Base-by-base conservation (phyloP, 345 rosid genomes). In the Sisymbrium altissimum region DNA sequence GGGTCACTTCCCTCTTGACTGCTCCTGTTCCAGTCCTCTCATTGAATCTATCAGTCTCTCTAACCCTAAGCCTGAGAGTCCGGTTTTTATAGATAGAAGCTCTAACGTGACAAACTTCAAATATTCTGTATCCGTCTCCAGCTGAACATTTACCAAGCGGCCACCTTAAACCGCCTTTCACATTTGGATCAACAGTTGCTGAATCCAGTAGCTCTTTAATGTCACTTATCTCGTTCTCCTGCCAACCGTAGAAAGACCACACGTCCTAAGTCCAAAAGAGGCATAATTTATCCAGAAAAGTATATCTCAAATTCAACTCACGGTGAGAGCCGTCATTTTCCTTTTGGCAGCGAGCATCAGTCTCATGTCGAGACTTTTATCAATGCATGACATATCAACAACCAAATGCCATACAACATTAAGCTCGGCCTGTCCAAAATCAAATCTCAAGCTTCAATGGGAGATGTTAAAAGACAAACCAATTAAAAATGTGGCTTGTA, bases 121-220 rank as follows among this genome's bases (percentile, higher is more conserved):
- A 29, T 9, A 85, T 76, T 17, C 39, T 59, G 67, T 67, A 86
- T 77, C 88, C 81, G 49, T 83, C 66, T 12, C 64, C 83, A 7
- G 83, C 80, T 44, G 78, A 66, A 64, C 72, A 32, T 82, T 76
- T 80, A 48, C 83, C 86, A 27, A 81, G 7, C 6, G 85, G 83
- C 96, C 95, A 88, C 76, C 85, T 84, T 68, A 90, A 64, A 36
- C 97, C 91, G 17, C 96, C 95, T 75, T 86, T 88, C 75, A 73
- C 84, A 46, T 75, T 80, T 10, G 86, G 79, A 80, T 88, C 93
- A 70, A 86, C 12, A 62, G 84, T 75, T 13, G 89, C 90, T 43
- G 79, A 80, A 66, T 68, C 67, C 33, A 92, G 56, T 73, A 90
- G 64, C 21, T 61, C 75, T 29, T 56, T 74, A 6, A 92, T 82